Percentiles rank a stretch among this genome's conserved stretches.
phyloP scores from a whole-genome alignment of 805 yeast genomes.

The Ogataea angusta region DNA sequence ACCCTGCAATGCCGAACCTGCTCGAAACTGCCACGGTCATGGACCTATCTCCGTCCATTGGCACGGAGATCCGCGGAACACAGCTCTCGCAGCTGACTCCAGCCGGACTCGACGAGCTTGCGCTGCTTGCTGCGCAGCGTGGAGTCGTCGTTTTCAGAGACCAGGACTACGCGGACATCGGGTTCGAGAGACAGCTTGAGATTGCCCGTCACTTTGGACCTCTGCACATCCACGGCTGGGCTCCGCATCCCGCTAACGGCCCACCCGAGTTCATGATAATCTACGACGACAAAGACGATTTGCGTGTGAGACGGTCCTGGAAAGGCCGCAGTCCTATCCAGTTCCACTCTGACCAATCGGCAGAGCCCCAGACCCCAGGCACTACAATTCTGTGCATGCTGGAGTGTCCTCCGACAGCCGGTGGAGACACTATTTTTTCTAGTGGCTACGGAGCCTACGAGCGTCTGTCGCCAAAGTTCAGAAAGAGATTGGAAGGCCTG shows the following conservation, averaged over 20 bases:
- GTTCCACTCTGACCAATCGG: slow-evolving; percentile 56
- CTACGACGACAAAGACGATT: slow-evolving; percentile 35
- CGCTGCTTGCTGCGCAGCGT: slow-evolving; percentile 62
- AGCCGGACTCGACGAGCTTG: slow-evolving; percentile 65
- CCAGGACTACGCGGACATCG: slow-evolving; percentile 59
- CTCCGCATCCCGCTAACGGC: slow-evolving; percentile 46
- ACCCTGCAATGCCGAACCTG: slow-evolving; percentile 46
- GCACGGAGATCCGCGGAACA: slow-evolving; percentile 57
- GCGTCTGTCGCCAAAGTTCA: slow-evolving; percentile 63
- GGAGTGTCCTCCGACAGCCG: slow-evolving; percentile 41
- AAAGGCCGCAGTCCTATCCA: slow-evolving; percentile 35
- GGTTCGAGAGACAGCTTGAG: slow-evolving; percentile 45
- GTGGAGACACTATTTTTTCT: slow-evolving; percentile 79
- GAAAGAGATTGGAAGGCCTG: slow-evolving; percentile 56
- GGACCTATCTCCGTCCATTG: slow-evolving; percentile 64
- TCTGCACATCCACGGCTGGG: slow-evolving; percentile 57
- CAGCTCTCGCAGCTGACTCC: slow-evolving; percentile 55
- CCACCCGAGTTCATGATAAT: slow-evolving; percentile 42
- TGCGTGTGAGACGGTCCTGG: slow-evolving; percentile 20
- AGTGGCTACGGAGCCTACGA: slow-evolving; percentile 67
- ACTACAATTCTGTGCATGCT: slow-evolving; percentile 48
- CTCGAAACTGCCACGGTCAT: slow-evolving; percentile 29
- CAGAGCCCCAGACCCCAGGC: slow-evolving; percentile 64
- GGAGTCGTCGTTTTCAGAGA: slow-evolving; percentile 66
- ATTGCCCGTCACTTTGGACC: slow-evolving; percentile 67